Evolutionary conservation across 2,329 filamentous ascomycete species (phyloP), one percentile per base, ranked within the genome.

Genomic region (Berkeleyomyces basicola): DNA sequence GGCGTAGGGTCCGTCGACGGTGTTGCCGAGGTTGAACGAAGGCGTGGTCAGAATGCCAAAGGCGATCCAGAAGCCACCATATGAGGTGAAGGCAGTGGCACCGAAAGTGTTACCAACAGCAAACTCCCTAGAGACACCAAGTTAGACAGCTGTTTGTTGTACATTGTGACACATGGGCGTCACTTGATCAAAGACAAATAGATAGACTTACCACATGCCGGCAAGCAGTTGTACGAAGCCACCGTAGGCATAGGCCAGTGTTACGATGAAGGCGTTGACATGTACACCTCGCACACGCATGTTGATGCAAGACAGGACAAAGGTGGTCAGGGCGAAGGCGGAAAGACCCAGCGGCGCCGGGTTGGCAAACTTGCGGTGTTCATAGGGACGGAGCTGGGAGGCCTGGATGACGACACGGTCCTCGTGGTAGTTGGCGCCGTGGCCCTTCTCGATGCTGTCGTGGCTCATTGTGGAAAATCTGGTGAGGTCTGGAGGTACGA

Each of bases 41-140:
- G 82, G 87, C 1, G 86, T 88, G 66, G 87, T 74, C 61, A 91
- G 78, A 68, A 91, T 85, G 66, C 77, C 87, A 69, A 88, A 87
- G 10, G 81, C 77, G 69, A 92, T 81, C 88, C 88, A 92, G 79
- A 92, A 92, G 66, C 87, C 87, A 68, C 88, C 88, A 70, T 88
- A 92, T 0, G 87, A 91, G 7, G 86, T 88, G 63, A 92, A 76
- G 23, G 88, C 87, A 33, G 87, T 91, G 61, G 87, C 88, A 78
- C 87, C 87, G 67, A 92, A 91, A 9, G 88, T 92, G 78, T 92
- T 92, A 63, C 87, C 88, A n/a, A 88, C 79, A 43, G 87, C 87
- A 82, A 92, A 88, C 76, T 92, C 88, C 87, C 86, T 89, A 61
- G 33, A 43, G 11, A 23, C 53, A 40, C 10, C n/a, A 51, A 33